Percentiles rank a stretch among this genome's conserved stretches.
Conservation (phyloP, 805 yeast genomes). For the Yarrowia alimentaria region DNA sequence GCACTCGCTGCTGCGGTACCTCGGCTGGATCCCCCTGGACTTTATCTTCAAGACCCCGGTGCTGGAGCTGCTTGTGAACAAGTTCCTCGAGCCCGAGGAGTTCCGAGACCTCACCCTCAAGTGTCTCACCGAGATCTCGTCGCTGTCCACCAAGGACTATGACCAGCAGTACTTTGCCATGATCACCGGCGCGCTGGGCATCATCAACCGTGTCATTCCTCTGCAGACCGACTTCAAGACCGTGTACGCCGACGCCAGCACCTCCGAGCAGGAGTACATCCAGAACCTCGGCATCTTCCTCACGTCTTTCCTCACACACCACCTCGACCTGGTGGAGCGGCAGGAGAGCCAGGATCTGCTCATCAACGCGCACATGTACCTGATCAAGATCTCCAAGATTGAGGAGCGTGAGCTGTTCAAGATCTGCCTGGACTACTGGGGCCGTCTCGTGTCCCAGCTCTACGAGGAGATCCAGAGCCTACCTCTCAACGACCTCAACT, state of each 20-base stretch:
- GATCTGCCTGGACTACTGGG: slow-evolving; percentile 94
- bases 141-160: slow-evolving; percentile 54
- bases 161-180: slow-evolving; percentile 60
- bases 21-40: slow-evolving; percentile 92
- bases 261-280: slow-evolving; percentile 86
- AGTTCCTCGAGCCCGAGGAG: slow-evolving; percentile 73
- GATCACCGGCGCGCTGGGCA: slow-evolving; percentile 73
- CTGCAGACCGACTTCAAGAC: slow-evolving; percentile 65
- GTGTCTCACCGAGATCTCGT: slow-evolving; percentile 88
- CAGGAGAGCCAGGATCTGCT: slow-evolving; percentile 59
- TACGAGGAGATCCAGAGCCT: slow-evolving; percentile 81
- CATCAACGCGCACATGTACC: slow-evolving; percentile 70
- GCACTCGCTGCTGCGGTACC: slow-evolving; percentile 74
- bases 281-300: slow-evolving; percentile 94
- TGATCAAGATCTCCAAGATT: slow-evolving; percentile 80
- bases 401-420: slow-evolving; percentile 96
- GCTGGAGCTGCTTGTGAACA: slow-evolving; percentile 65
- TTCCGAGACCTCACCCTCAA: slow-evolving; percentile 83
- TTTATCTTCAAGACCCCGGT: slow-evolving; percentile 87
- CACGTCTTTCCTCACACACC: slow-evolving; percentile 77
- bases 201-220: slow-evolving; percentile 67
- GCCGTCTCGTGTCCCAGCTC: slow-evolving; percentile 74
- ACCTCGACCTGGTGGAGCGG: slow-evolving; percentile 54
- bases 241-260: slow-evolving; percentile 70
- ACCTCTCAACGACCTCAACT: slow-evolving; percentile 59